These are phyloP conservation scores for Striga hermonthica DNA, from an alignment of 305 asterid genomes.

Conservation along the genomic window DNA sequence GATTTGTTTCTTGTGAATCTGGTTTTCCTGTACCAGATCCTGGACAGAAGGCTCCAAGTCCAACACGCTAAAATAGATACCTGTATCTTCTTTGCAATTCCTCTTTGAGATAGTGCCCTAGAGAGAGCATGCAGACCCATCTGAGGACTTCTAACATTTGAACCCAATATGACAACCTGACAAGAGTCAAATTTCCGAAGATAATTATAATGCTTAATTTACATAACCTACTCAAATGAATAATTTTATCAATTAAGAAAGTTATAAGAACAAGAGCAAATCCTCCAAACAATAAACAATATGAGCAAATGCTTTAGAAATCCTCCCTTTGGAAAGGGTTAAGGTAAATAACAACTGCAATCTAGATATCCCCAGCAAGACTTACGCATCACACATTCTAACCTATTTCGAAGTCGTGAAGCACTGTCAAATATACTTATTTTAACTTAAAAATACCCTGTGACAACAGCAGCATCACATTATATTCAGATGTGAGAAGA, in stretches of 20 bases:
- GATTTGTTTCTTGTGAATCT: too few relatives aligned
- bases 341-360: not conserved
- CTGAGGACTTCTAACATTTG: slow-evolving; percentile 68
- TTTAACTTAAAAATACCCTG: not conserved
- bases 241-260: not conserved
- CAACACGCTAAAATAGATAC: slow-evolving; percentile 34
- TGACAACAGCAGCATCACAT: slow-evolving; percentile 1
- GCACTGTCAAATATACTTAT: not conserved
- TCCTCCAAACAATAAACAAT: not conserved
- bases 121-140: slow-evolving; percentile 87
- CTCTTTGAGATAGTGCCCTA: slow-evolving; percentile 78
- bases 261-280: slow-evolving; percentile 16
- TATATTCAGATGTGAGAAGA: slow-evolving; percentile 1
- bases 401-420: slow-evolving; percentile 1
- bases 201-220: not conserved
- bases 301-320: not conserved
- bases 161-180: slow-evolving; percentile 83
- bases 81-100: slow-evolving; percentile 92
- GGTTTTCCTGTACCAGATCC: slow-evolving; percentile 2
- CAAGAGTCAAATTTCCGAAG: not conserved
- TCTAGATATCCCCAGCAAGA: not conserved
- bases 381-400: not conserved
- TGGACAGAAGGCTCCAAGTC: slow-evolving; percentile 22
- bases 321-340: slow-evolving; percentile 1
- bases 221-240: not conserved